These are phyloP conservation scores for Wolfiporia cocos DNA, from an alignment of 1,284 basidiomycete species.

Conservation along the genomic window DNA sequence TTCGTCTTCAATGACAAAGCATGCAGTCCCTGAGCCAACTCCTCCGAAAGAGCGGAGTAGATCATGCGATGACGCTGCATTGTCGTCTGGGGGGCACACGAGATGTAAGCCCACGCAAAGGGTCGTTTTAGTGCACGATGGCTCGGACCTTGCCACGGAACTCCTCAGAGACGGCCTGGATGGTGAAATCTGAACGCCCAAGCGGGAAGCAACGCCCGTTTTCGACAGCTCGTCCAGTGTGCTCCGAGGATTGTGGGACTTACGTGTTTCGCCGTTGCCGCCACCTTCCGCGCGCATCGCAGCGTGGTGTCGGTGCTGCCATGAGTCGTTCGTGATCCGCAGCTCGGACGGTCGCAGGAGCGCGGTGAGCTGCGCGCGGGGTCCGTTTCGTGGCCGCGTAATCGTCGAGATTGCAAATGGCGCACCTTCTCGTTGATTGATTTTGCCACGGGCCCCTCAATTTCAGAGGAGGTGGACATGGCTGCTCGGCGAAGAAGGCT, in stretches of 20 bases:
- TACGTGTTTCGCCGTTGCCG: slow-evolving; percentile 66
- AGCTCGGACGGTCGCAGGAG: slow-evolving; percentile 53
- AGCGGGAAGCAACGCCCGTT: neutral
- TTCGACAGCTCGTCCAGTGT: neutral
- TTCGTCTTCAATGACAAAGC: slow-evolving; percentile 72
- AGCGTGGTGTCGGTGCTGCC: slow-evolving; percentile 71
- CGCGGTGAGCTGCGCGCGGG: slow-evolving; percentile 43
- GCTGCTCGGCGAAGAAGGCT: slow-evolving; percentile 17
- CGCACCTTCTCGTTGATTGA: slow-evolving; percentile 56
- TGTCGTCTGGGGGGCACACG: slow-evolving; percentile 49
- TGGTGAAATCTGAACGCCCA: slow-evolving; percentile 57
- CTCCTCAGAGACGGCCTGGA: slow-evolving; percentile 61
- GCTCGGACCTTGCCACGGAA: slow-evolving; percentile 72
- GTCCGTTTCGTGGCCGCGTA: no score
- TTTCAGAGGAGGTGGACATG: slow-evolving; percentile 16
- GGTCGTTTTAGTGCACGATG: no score
- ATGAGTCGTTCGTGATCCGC: slow-evolving; percentile 67
- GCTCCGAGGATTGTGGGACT: slow-evolving; percentile 27
- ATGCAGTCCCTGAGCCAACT: slow-evolving; percentile 64
- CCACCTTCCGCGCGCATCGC: slow-evolving; percentile 64
- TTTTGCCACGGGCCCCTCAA: slow-evolving; percentile 36
- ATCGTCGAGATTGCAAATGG: no score
- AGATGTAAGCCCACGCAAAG: no score
- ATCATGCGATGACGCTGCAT: slow-evolving; percentile 78
- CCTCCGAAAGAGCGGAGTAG: slow-evolving; percentile 61